Evolutionary conservation across 2,329 filamentous ascomycete species (phyloP).

Genomic region (Xylaria digitata): DNA sequence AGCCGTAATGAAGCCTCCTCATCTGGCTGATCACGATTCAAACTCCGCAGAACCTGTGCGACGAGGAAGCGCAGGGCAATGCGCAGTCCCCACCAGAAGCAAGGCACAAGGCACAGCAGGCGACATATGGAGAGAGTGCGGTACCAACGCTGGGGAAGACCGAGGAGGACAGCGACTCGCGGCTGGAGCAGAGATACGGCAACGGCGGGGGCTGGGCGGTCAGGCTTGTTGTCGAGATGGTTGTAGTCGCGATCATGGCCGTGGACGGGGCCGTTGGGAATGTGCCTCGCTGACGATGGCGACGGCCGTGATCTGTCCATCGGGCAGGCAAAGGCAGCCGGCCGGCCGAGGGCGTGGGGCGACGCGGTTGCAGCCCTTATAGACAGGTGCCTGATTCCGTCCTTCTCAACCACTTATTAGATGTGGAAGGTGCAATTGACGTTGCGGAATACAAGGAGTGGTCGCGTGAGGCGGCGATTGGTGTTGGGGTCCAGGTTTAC

Average conservation of each 20-base stretch:
- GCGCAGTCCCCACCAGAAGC: slow-evolving; percentile 77
- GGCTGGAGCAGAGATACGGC: slow-evolving; percentile 71
- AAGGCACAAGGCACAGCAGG: slow-evolving; percentile 76
- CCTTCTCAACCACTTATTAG: slow-evolving; percentile 11
- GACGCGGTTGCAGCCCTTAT: slow-evolving; percentile 28
- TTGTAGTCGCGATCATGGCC: slow-evolving; percentile 5
- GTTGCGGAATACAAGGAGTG: slow-evolving; percentile 6
- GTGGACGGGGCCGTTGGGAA: slow-evolving; percentile 24
- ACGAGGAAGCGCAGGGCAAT: slow-evolving; percentile 76
- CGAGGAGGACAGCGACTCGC: slow-evolving; percentile 80
- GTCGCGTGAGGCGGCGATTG: slow-evolving; percentile 10
- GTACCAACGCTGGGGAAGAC: slow-evolving; percentile 78
- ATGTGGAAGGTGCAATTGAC: slow-evolving; percentile 23
- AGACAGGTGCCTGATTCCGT: slow-evolving; percentile 5
- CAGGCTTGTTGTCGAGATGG: slow-evolving; percentile 15
- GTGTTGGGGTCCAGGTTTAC: neutral
- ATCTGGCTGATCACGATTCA: slow-evolving; percentile 51
- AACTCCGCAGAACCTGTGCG: slow-evolving; percentile 61
- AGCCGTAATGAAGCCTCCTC: slow-evolving; percentile 64
- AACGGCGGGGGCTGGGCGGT: slow-evolving; percentile 38
- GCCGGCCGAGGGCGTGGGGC: slow-evolving; percentile 28
- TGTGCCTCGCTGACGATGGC: slow-evolving; percentile 27
- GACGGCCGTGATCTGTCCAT: slow-evolving; percentile 34
- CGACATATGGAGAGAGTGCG: slow-evolving; percentile 77
- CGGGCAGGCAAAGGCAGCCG: slow-evolving; percentile 21